phyloP scores from a whole-genome alignment of 2,329 filamentous ascomycete species.

The Falciphora oryzae region DNA sequence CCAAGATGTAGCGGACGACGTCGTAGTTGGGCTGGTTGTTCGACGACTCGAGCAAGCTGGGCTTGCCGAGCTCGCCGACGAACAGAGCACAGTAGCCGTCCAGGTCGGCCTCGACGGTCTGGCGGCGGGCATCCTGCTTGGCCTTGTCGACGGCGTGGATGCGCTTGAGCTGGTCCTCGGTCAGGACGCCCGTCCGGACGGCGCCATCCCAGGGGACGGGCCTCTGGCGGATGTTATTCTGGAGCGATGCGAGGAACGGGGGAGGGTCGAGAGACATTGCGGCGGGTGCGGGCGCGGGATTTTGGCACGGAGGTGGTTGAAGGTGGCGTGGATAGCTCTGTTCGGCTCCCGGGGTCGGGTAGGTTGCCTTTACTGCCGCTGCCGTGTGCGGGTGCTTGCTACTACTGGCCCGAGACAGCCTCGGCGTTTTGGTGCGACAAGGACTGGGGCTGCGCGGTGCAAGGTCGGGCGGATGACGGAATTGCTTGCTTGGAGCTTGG shows the following conservation, averaged over 20 bases:
- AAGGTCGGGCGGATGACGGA: slow-evolving; percentile 9
- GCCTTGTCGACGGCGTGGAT: slow-evolving; percentile 97
- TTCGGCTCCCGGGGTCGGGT: neutral
- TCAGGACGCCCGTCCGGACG: slow-evolving; percentile 87
- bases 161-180: slow-evolving; percentile 87
- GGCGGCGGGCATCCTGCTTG: slow-evolving; percentile 81
- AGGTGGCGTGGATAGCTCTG: neutral
- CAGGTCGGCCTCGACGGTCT: slow-evolving; percentile 74
- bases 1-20: slow-evolving; percentile 90
- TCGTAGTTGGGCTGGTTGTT: slow-evolving; percentile 67
- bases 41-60: slow-evolving; percentile 75
- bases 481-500: slow-evolving; percentile 6
- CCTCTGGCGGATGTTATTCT: slow-evolving; percentile 94
- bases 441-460: neutral
- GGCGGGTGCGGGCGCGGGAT: slow-evolving; percentile 10
- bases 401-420: neutral
- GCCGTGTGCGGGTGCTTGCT: neutral
- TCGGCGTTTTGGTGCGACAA: neutral
- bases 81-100: slow-evolving; percentile 76
- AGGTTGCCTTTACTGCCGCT: neutral
- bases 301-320: neutral
- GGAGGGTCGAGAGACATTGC: slow-evolving; percentile 88
- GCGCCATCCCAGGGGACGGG: slow-evolving; percentile 98
- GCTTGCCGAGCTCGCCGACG: slow-evolving; percentile 64
- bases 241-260: slow-evolving; percentile 76